phyloP scores from a whole-genome alignment of 768 basidiomycete species.

The Neoboletus brunneissimus region DNA sequence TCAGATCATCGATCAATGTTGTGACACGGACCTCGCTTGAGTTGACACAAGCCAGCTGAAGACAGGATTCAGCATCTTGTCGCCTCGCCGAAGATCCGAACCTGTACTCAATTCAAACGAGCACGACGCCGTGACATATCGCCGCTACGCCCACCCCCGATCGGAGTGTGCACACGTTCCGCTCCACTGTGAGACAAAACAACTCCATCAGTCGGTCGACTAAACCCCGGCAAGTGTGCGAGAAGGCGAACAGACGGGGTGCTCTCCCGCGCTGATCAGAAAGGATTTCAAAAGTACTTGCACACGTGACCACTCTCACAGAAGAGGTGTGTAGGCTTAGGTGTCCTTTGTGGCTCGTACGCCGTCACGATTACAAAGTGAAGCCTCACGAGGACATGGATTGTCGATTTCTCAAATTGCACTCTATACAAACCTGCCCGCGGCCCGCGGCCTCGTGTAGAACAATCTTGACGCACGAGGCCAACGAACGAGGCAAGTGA shows the following conservation, averaged over 20 bases:
- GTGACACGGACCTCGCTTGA: not conserved
- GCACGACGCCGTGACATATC: not conserved
- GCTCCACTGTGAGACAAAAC: constrained; percentile 13
- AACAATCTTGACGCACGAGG: constrained; percentile 5
- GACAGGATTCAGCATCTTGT: not conserved
- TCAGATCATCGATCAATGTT: not conserved
- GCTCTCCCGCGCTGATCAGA: constrained; percentile 5
- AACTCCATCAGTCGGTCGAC: not conserved
- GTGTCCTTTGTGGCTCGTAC: not conserved
- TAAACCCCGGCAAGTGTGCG: not conserved
- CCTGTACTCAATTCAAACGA: not conserved
- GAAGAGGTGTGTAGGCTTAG: not conserved
- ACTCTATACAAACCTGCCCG: not conserved
- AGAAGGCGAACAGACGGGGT: constrained; percentile 9
- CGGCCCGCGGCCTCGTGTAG: constrained; percentile 23
- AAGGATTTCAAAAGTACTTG: not conserved
- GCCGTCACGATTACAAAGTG: not conserved
- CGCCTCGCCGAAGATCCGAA: not conserved
- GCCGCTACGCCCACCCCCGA: not conserved
- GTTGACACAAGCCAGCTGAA: not conserved
- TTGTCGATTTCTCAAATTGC: not conserved
- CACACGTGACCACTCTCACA: not conserved
- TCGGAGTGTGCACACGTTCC: constrained; percentile 4
- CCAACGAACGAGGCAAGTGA: constrained; percentile 3
- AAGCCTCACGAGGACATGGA: not conserved